phyloP scores from a whole-genome alignment of 148 eudicot genomes.

The Diospyros lotus region DNA sequence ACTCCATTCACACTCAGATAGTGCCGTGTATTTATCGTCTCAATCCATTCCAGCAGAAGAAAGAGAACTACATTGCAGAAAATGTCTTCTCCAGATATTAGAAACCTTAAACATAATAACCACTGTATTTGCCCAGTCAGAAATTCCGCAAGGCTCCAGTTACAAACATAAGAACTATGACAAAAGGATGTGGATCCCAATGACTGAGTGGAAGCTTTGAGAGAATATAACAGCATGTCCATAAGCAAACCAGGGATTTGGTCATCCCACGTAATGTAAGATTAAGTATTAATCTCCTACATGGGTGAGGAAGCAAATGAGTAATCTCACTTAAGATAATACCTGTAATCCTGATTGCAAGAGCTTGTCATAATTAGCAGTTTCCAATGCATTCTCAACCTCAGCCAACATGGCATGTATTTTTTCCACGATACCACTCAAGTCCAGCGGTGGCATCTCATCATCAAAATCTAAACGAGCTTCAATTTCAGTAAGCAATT shows the following conservation, averaged over 20 bases:
- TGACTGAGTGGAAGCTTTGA: not conserved
- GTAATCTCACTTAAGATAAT: constrained; percentile 4
- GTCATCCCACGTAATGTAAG: not conserved
- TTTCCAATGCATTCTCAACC: constrained; percentile 69
- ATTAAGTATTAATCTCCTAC: not conserved
- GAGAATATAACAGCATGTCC: not conserved
- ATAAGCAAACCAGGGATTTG: not conserved
- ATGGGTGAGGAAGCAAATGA: not conserved
- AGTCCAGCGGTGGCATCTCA: constrained; percentile 91
- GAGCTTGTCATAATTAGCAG: constrained; percentile 92
- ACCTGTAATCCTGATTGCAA: constrained; percentile 94
- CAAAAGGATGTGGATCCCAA: not conserved
- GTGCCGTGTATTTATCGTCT: not conserved
- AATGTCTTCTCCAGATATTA: not conserved
- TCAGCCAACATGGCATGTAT: constrained; percentile 57
- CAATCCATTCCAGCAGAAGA: not conserved
- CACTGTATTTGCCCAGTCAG: not conserved
- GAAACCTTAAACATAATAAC: not conserved
- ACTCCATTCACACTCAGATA: not conserved
- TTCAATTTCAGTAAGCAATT: constrained; percentile 90
- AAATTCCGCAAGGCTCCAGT: not conserved
- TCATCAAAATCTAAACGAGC: constrained; percentile 99
- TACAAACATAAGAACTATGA: not conserved
- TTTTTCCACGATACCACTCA: constrained; percentile 31
- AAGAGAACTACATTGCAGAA: not conserved